These are phyloP conservation scores for Xylaria digitata DNA, from an alignment of 2,329 filamentous ascomycete genomes.

Conservation along the genomic window DNA sequence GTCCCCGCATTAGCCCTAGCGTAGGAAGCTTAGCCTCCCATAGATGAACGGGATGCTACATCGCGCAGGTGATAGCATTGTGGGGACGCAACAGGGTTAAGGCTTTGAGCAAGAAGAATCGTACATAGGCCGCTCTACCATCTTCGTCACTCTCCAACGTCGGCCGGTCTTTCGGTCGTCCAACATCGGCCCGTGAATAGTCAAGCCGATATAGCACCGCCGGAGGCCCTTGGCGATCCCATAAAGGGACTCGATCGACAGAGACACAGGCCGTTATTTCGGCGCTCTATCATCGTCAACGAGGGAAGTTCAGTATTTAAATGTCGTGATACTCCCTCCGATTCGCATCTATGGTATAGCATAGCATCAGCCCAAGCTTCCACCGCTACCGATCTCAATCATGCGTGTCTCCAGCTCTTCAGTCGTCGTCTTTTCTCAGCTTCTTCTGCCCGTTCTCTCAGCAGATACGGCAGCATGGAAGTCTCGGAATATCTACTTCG, in stretches of 20 bases:
- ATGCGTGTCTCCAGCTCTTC: constrained; percentile 36
- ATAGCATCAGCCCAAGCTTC: neutral
- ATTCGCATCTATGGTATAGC: too few species aligned
- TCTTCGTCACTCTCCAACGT: constrained; percentile 15
- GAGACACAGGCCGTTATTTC: constrained; percentile 4
- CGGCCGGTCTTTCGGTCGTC: constrained; percentile 1
- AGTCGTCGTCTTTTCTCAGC: constrained; percentile 34
- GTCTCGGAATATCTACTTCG: constrained; percentile 67
- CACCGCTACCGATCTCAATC: constrained; percentile 2
- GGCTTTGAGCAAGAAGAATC: constrained; percentile 1
- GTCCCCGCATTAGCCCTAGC: constrained; percentile 8
- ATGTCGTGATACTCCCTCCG: neutral
- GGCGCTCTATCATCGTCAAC: constrained; percentile 6
- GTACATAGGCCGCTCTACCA: neutral
- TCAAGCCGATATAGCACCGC: constrained; percentile 27
- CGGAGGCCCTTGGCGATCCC: constrained; percentile 11
- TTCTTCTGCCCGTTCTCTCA: constrained; percentile 40
- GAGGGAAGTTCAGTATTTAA: constrained; percentile 12
- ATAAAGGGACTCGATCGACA: constrained; percentile 21
- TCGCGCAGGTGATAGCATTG: constrained; percentile 1
- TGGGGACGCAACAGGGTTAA: neutral
- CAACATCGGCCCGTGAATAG: constrained; percentile 4
- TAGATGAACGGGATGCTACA: constrained; percentile 2
- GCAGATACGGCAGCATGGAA: constrained; percentile 61
- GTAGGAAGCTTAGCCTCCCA: neutral